Base-by-base conservation (phyloP, 176 grass and related monocot genomes). In the Triticum timopheevii region DNA sequence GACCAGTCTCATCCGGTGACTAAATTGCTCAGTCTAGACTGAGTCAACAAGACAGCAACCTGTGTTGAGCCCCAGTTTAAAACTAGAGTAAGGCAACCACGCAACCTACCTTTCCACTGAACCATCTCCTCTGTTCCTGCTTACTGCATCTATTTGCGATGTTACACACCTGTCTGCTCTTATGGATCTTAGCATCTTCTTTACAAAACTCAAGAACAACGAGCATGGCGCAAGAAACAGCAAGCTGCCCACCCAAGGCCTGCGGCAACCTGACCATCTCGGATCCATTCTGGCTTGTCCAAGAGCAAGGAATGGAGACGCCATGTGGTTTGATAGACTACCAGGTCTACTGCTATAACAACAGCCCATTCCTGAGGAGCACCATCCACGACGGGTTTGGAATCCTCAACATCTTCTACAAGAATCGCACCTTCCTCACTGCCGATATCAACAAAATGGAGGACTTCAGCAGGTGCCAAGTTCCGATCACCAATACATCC, bases 371-470 rank as follows among this genome's bases (percentile, higher is more conserved):
- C 70, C 79, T 87, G 0, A 8, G 36, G 19, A 52, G 36, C 3
- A 78, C 20, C 27, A 80, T 80, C 39, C 66, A 7, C 0, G 52
- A 78, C 2, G 76, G 52, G 76, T 23, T 78, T 8, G 52, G 52
- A 7, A 71, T 89, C 59, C 44, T 44, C 5, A 15, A 89, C 58
- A 89, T 89, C 87, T 89, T 85, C 33, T 85, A 80, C 34, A 4
- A 42, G 13, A 81, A 89, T 13, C 9, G 1, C 8, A 74, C 82
- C 59, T 25, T 89, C 42, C 30, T 80, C 7, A 2, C 49, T 22
- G 77, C 77, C 2, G 87, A 89, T n/a, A 56, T 66, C 10, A 61
- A 16, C 66, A 84, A 89, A 78, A 77, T 89, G 19, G 76, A 24
- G 13, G 82, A 76, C 5, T 80, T 85, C 61, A 5, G 27, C 31